A percentile compares a stretch with the other conserved stretches of the same genome.
These are phyloP conservation scores for Ascochyta pisi DNA, from an alignment of 2,329 filamentous ascomycete genomes.

Conservation along the genomic window DNA sequence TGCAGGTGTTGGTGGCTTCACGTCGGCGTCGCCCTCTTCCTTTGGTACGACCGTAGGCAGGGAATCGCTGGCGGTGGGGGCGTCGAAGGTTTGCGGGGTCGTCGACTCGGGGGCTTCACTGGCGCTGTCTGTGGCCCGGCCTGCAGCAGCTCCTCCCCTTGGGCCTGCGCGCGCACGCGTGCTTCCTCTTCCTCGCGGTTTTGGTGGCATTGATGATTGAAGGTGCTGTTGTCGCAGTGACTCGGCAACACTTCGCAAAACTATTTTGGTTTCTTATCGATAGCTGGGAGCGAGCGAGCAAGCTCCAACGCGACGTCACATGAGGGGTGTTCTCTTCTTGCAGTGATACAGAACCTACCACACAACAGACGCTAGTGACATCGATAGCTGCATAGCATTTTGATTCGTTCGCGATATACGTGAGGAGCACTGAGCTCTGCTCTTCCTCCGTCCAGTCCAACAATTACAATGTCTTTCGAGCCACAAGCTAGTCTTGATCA, in stretches of 20 bases:
- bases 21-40: conserved; percentile 27
- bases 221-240: conserved; percentile 15
- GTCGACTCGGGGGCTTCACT: conserved; percentile 23
- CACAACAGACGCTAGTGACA: too few relatives aligned
- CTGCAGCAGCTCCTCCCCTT: conserved; percentile 27
- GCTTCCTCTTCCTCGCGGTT: conserved; percentile 34
- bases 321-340: conserved; percentile 1
- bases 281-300: conserved; percentile 17
- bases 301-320: conserved; percentile 31
- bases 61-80: conserved; percentile 6
- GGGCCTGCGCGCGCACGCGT: conserved; percentile 31
- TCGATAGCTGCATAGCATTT: conserved; percentile 4
- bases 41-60: conserved; percentile 23
- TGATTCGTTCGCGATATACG: conserved; percentile 10
- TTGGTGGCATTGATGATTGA: conserved; percentile 40
- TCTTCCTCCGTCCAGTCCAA: conserved; percentile 25
- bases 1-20: conserved; percentile 21
- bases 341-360: neutral
- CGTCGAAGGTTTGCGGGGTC: conserved; percentile 25
- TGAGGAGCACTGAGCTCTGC: conserved; percentile 8
- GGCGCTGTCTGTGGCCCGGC: conserved; percentile 16
- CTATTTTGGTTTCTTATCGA: conserved; percentile 39
- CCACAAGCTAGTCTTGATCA: conserved; percentile 14
- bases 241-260: conserved; percentile 23
- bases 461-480: conserved; percentile 34